phyloP scores from a whole-genome alignment of 2,329 filamentous ascomycete species.

The Fusarium dlaminii region DNA sequence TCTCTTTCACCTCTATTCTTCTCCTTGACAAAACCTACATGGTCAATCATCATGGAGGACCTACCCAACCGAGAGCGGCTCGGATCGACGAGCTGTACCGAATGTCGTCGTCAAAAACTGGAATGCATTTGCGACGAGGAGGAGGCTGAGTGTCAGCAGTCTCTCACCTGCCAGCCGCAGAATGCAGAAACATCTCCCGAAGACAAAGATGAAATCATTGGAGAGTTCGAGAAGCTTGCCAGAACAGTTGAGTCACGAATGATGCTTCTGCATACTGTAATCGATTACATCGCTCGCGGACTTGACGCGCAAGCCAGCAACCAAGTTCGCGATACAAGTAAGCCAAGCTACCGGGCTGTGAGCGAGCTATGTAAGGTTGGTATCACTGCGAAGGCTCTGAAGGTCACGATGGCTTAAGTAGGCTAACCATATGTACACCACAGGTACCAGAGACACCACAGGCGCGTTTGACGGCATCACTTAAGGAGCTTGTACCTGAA shows the following conservation, averaged over 20 bases:
- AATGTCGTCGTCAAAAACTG: conserved; percentile 60
- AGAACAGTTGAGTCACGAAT: conserved; percentile 10
- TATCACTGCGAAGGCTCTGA: background rate
- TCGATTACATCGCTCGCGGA: background rate
- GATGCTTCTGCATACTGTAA: conserved; percentile 11
- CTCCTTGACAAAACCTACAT: background rate
- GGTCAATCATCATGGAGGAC: background rate
- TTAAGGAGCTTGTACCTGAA: background rate
- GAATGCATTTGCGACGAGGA: conserved; percentile 55
- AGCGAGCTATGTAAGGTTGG: background rate
- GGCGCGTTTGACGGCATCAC: background rate
- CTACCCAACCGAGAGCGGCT: conserved; percentile 43
- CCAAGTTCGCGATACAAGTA: background rate
- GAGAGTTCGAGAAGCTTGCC: background rate
- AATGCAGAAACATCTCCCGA: conserved; percentile 14
- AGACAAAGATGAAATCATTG: background rate
- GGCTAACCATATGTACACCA: background rate
- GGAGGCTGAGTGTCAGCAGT: conserved; percentile 54
- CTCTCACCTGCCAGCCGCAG: conserved; percentile 57
- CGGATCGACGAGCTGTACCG: conserved; percentile 48
- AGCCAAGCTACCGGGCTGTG: background rate
- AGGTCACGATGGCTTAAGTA: background rate
- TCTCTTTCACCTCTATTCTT: background rate
- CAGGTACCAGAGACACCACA: background rate
- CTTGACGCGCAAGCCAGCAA: background rate